Conservation (phyloP, 345 rosid species). For the Acer saccharum region DNA sequence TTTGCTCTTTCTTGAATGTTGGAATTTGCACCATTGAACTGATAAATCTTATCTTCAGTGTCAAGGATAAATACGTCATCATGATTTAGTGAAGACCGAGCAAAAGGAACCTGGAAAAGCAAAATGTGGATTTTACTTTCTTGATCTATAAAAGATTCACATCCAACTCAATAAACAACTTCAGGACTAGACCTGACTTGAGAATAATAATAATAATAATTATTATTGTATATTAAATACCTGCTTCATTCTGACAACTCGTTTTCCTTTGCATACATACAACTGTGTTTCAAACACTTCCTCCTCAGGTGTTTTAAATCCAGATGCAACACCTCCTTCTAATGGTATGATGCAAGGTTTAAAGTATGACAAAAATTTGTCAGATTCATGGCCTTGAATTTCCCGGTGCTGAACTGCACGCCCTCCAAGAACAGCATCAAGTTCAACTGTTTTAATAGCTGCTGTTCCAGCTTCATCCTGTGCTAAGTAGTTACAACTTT, state of each 20-base stretch:
- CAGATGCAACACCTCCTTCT: slow-evolving; percentile 98
- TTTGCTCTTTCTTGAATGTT: slow-evolving; percentile 98
- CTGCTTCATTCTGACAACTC: slow-evolving; percentile 93
- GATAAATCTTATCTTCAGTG: slow-evolving; percentile 79
- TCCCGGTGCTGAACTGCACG: slow-evolving; percentile 99
- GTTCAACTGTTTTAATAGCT: slow-evolving; percentile 95
- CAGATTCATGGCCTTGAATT: slow-evolving; percentile 97
- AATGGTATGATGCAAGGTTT: slow-evolving; percentile 95
- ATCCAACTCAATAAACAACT: neutral
- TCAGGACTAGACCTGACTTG: too few relatives aligned
- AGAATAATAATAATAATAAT: too few relatives aligned
- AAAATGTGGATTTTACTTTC: slow-evolving; percentile 28
- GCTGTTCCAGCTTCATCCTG: slow-evolving; percentile 99
- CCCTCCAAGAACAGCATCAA: slow-evolving; percentile 95
- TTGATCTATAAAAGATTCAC: slow-evolving; percentile 17
- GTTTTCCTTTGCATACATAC: slow-evolving; percentile 89
- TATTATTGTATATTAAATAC: slow-evolving; percentile 34
- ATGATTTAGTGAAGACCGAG: slow-evolving; percentile 91
- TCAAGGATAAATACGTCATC: slow-evolving; percentile 98
- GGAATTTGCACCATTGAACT: slow-evolving; percentile 97
- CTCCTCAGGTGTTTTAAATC: slow-evolving; percentile 82
- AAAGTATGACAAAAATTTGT: slow-evolving; percentile 93
- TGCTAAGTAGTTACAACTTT: slow-evolving; percentile 13
- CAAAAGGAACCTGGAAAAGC: slow-evolving; percentile 80
- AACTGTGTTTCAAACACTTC: slow-evolving; percentile 86